Evolutionary conservation across 495 filamentous ascomycete species (phyloP).

Genomic region (Podospora conica): DNA sequence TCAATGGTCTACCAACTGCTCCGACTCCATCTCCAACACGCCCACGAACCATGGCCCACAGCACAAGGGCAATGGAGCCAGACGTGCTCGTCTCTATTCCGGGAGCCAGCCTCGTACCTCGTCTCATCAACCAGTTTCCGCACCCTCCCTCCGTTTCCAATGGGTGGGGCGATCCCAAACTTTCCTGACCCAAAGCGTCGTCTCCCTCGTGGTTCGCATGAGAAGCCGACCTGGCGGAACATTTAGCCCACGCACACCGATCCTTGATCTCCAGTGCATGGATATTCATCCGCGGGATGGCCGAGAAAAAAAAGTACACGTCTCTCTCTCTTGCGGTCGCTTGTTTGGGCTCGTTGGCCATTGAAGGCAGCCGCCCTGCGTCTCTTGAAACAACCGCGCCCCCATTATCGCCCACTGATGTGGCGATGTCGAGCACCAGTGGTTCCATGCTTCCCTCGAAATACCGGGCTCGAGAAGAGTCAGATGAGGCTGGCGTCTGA

Average conservation of each 20-base stretch:
- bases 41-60: background rate
- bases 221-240: background rate
- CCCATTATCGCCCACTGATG: background rate
- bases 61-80: background rate
- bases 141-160: background rate
- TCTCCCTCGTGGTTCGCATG: background rate
- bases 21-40: background rate
- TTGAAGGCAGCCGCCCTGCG: conserved; percentile 1
- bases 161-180: conserved; percentile 1
- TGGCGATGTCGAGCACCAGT: background rate
- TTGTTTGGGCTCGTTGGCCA: background rate
- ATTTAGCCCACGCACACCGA: background rate
- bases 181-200: background rate
- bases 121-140: conserved; percentile 6
- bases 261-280: background rate
- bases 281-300: background rate
- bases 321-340: background rate
- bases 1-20: background rate
- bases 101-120: background rate
- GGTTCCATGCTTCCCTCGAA: background rate
- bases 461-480: background rate
- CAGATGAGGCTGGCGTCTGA: background rate
- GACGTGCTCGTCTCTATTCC: background rate
- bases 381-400: conserved; percentile 13
- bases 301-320: background rate